These are phyloP conservation scores for Venturia pyrina DNA, from an alignment of 2,329 filamentous ascomycete species.

Conservation along the genomic window DNA sequence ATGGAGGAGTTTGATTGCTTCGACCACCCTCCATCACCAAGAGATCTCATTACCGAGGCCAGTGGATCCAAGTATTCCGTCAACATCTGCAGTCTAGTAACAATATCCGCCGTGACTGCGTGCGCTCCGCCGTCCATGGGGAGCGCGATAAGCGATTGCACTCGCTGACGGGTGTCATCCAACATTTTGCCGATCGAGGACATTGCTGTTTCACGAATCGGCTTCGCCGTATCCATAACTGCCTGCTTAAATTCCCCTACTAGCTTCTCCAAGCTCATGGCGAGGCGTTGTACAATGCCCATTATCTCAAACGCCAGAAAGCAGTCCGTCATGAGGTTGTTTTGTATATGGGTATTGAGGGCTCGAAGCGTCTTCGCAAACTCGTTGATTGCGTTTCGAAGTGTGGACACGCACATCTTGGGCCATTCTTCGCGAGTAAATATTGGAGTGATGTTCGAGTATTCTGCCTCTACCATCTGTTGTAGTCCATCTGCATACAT, in stretches of 20 bases:
- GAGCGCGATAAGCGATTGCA: constrained; percentile 54
- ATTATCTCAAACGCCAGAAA: constrained; percentile 93
- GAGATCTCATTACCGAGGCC: constrained; percentile 78
- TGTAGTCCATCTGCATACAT: constrained; percentile 84
- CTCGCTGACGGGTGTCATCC: constrained; percentile 68
- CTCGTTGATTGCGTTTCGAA: constrained; percentile 66
- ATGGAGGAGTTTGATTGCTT: constrained; percentile 15
- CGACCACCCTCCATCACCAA: constrained; percentile 87
- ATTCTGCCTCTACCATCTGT: constrained; percentile 76
- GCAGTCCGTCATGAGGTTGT: constrained; percentile 80
- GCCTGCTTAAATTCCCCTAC: constrained; percentile 73
- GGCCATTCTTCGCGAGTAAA: constrained; percentile 82
- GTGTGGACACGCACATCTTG: constrained; percentile 67
- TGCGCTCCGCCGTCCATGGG: constrained; percentile 71
- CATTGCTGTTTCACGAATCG: constrained; percentile 86
- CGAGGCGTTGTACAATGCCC: constrained; percentile 74
- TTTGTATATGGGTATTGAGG: constrained; percentile 80
- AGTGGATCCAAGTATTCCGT: constrained; percentile 78
- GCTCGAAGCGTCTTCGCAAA: constrained; percentile 80
- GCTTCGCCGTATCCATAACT: constrained; percentile 76
- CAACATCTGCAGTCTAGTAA: constrained; percentile 79
- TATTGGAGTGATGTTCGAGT: constrained; percentile 80
- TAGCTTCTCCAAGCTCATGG: constrained; percentile 66
- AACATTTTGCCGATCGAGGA: constrained; percentile 72
- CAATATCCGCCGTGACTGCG: constrained; percentile 70